Evolutionary conservation across 2,329 filamentous ascomycete species (phyloP), one percentile per base, ranked within the genome.

Genomic region (Nothophaeocryptopus gaeumannii): DNA sequence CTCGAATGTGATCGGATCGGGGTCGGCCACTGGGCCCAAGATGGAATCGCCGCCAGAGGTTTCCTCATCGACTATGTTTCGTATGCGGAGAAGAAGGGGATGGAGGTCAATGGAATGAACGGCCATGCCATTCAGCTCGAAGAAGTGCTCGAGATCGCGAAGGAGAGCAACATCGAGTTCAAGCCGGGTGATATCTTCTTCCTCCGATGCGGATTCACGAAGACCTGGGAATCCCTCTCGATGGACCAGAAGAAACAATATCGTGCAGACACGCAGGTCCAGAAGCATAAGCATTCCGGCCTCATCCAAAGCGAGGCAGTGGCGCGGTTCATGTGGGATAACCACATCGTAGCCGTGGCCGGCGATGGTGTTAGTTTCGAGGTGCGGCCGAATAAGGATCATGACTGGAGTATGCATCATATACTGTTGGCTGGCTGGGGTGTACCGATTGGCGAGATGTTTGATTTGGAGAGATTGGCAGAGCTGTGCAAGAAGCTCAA

Each of bases 401-500:
- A 44, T 36, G 40, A 51, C 15, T 26, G 20, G 20, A 41, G 36
- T 32, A 48, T 56, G 51, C 55, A 59, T 45, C 48, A 58, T 26
- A 54, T 49, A 32, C 39, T 53, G 20, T 47, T 63, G 8, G 55
- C 55, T 26, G 57, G 57, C 8, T 62, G 56, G 58, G 58, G 60
- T 4, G 37, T 61, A 15, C 60, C 60, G 3, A 61, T 62, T 12
- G 67, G 67, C 2, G 68, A 70, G 51, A 52, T 70, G 16, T 70
- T 67, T 53, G 62, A 70, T 47, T 45, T 70, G 8, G 67, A 70
- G 35, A 51, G 36, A 12, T 29, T 70, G 51, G 56, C 53, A 2
- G 51, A 51, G n/a, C 58, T 61, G 39, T 70, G 69, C 39, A 58
- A 58, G 14, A 60, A 55, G 48, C 46, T 52, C 45, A 55, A 56